Evolutionary conservation across 768 basidiomycete species (phyloP).

Genomic region (Serendipita sp.): DNA sequence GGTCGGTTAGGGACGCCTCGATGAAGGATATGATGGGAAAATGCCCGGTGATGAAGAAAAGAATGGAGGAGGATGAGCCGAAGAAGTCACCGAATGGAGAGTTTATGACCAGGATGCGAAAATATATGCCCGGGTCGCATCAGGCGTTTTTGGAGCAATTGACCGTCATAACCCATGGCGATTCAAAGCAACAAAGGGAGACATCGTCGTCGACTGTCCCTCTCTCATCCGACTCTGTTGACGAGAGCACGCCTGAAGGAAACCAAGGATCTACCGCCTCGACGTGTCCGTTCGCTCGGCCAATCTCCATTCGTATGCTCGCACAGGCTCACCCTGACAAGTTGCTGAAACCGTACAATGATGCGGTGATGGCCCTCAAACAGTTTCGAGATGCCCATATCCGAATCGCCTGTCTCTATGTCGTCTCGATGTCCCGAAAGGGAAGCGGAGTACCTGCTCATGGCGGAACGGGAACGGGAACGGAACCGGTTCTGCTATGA

Average conservation of each 20-base stretch:
- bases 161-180: conserved; percentile 47
- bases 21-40: neutral
- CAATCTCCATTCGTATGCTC: neutral
- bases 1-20: neutral
- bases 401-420: conserved; percentile 71
- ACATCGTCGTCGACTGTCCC: neutral
- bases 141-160: conserved; percentile 52
- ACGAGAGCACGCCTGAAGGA: conserved; percentile 9
- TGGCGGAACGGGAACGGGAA: neutral
- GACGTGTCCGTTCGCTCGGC: neutral
- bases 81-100: conserved; percentile 14
- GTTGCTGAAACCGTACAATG: conserved; percentile 44
- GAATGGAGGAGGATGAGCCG: neutral
- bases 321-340: conserved; percentile 11
- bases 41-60: neutral
- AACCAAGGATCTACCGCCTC: neutral
- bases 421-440: conserved; percentile 65
- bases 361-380: conserved; percentile 62
- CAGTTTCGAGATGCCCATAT: conserved; percentile 76
- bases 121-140: conserved; percentile 91
- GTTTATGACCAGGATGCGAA: conserved; percentile 76
- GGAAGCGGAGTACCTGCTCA: neutral
- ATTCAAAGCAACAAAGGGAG: conserved; percentile 10
- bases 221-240: conserved; percentile 18
- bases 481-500: neutral